These are phyloP conservation scores for Suillus subalutaceus DNA, from an alignment of 768 basidiomycete species.

Conservation along the genomic window DNA sequence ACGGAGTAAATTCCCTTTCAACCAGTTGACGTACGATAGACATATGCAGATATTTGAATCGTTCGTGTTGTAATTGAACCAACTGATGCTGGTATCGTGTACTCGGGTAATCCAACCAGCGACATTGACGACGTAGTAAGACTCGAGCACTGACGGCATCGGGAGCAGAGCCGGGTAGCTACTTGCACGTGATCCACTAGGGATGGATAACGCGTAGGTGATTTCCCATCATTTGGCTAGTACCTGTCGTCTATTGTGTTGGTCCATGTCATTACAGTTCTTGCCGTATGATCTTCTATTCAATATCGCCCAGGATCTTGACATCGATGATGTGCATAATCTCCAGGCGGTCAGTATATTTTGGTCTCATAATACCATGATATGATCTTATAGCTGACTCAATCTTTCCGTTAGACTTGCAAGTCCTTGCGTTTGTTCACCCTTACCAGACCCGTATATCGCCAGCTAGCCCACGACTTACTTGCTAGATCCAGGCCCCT, in stretches of 20 bases:
- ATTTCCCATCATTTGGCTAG: conserved; percentile 7
- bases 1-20: not conserved
- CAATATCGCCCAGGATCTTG: conserved; percentile 65
- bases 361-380: conserved; percentile 7
- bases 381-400: not conserved
- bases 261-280: conserved; percentile 37
- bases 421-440: conserved; percentile 62
- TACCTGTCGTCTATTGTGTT: not conserved
- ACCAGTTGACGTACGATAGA: not conserved
- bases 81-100: not conserved
- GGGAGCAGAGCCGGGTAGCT: not conserved
- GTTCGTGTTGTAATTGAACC: not conserved
- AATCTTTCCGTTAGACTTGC: conserved; percentile 50
- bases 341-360: conserved; percentile 58
- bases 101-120: not conserved
- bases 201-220: conserved; percentile 2
- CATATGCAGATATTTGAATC: not conserved
- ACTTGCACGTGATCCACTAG: not conserved
- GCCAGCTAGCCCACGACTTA: conserved; percentile 61
- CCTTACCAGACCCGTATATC: conserved; percentile 68
- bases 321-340: conserved; percentile 60
- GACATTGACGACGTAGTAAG: too few relatives aligned
- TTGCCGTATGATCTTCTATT: conserved; percentile 74
- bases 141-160: not conserved
- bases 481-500: conserved; percentile 69